phyloP scores from a whole-genome alignment of 2,329 filamentous ascomycete species.

The Talaromyces funiculosus region DNA sequence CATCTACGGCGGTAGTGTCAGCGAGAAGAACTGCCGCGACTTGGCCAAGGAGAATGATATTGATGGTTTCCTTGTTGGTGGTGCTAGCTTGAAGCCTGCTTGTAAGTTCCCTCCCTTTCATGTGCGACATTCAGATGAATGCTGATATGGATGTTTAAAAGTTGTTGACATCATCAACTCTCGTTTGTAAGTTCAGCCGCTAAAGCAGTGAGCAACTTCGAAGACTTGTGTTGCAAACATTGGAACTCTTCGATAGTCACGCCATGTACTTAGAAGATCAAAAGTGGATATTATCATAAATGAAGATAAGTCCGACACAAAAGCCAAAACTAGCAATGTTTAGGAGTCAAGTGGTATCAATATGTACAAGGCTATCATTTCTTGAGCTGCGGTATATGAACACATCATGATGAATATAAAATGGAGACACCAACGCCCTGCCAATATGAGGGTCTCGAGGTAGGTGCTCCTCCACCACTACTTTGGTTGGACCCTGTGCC shows the following conservation, averaged over 20 bases:
- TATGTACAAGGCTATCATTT: conserved; percentile 9
- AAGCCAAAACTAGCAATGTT: neutral
- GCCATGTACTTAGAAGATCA: conserved; percentile 4
- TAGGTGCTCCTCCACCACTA: conserved; percentile 11
- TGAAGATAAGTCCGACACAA: conserved; percentile 1
- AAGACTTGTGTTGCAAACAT: neutral
- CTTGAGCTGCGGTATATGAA: neutral
- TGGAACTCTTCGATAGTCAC: neutral
- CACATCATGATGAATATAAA: conserved; percentile 35
- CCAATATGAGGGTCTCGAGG: conserved; percentile 32
- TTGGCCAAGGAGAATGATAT: conserved; percentile 90
- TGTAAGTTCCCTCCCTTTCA: conserved; percentile 52
- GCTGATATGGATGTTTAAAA: conserved; percentile 19
- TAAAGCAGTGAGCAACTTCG: neutral
- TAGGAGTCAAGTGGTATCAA: neutral
- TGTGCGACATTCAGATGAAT: neutral
- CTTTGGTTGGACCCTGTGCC: conserved; percentile 12
- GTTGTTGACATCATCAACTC: conserved; percentile 67
- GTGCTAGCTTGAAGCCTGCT: conserved; percentile 93
- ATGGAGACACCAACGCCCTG: conserved; percentile 39
- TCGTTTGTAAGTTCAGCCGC: conserved; percentile 37
- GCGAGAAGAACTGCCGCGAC: conserved; percentile 95
- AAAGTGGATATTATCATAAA: conserved; percentile 4
- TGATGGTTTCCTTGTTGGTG: conserved; percentile 95
- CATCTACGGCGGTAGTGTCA: conserved; percentile 94